Base-by-base conservation (phyloP, 345 rosid species). In the Aquilaria malaccensis region DNA sequence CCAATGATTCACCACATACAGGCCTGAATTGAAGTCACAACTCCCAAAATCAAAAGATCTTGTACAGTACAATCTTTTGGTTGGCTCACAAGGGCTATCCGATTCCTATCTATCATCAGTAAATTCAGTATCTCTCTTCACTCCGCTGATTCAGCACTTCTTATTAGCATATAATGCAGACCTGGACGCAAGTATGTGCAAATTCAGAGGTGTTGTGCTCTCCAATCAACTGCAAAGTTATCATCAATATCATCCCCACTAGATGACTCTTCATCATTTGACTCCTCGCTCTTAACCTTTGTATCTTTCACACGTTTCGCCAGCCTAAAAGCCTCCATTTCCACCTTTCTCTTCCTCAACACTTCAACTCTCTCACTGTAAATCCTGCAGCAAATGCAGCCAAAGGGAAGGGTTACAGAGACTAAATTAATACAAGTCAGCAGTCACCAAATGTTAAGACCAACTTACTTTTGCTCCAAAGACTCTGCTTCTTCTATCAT, bases 131-230 rank as follows among this genome's bases (percentile, higher is more conserved):
- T 0, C 7, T 37, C 43, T 3, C 43, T 3, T 37, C 3, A 37
- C 22, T 22, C 22, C 22, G 22, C 22, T 22, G 22, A 22, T 22
- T 22, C 22, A 22, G 22, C 22, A 22, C 22, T 22, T 22, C 22
- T 22, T 22, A 22, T 22, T 22, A 22, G 22, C 22, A 22, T 22
- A 22, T 22, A 22, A 22, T 22, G 22, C 22, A 37, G 7, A 37
- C 43, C 43, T 37, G 43, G 7, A 37, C 43, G 7, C 7, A 37
- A 4, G 7, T 4, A 37, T 9, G 7, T 37, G 43, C 43, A 37
- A 37, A 56, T 50, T 83, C 81, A 93, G 45, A 89, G 78, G 69
- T 93, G 98, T 64, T 90, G 97, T 70, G 97, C 97, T 73, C 96
- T 83, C 97, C 96, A 94, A 77, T 90, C 99, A 53, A 94, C 89